Base-by-base conservation (phyloP, 2,329 filamentous ascomycete species). In the Aspergillus aculeatus region DNA sequence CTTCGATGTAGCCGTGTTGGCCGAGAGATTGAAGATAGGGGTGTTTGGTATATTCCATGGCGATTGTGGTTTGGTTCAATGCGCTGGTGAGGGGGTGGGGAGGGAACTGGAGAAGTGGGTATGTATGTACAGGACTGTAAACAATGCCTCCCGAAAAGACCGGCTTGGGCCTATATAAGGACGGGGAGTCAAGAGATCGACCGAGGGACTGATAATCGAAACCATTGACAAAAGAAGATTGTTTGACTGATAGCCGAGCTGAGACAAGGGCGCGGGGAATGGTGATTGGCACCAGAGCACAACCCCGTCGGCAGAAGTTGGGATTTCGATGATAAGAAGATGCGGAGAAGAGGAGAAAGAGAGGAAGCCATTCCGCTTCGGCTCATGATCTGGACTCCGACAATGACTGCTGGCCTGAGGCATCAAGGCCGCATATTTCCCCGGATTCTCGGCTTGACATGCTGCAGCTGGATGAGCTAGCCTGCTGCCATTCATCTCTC, bases 1-100 rank as follows among this genome's bases (percentile, higher is more conserved):
- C 83, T 70, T 82, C 75, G 26, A 84, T 73, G 60, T 77, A 78
- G 51, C 83, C 83, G 14, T 80, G 76, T 21, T 77, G 62, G 24
- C 65, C 66, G 47, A 76, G 69, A 41, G 66, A 64, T 47, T 69
- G 66, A 11, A 67, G 7, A 52, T 66, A 62, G 9, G 71, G 66
- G 12, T 64, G 61, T 47, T 57, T 64, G 11, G 50, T 63, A 31
- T 64, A 67, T 57, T 73, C 68, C 70, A 75, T 72, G 35, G 50
- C 50, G 29, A 50, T 9, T 47, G 31, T 29, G 14, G 3, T 14
- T 5, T 35, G 11, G 32, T 16, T 35, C 12, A 35, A 35, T 16
- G 32, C 11, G 32, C 26, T 29, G 26, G 7, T 29, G 26, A 29
- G 26, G 7, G 2, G 26, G 26, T 29, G 26, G 26, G 26, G 26